Evolutionary conservation across 202 grass and related monocot genomes (phyloP).

Genomic region (Hordeum pubiflorum): DNA sequence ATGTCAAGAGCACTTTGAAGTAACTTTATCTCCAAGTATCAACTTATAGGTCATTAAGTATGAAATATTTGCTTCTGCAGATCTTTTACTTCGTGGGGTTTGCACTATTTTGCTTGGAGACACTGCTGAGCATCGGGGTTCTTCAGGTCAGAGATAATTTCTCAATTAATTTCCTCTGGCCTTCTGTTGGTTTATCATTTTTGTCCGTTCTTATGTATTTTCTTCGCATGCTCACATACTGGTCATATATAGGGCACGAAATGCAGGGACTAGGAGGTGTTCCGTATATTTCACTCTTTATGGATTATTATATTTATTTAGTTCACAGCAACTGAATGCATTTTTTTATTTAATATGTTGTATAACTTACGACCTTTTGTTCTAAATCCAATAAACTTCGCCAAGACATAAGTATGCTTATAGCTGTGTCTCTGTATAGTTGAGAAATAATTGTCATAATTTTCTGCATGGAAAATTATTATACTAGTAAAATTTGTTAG

Average conservation of each 20-base stretch:
- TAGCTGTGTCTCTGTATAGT: neutral
- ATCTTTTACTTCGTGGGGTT: conserved; percentile 94
- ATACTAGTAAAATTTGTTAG: neutral
- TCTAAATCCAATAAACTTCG: neutral
- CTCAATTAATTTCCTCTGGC: neutral
- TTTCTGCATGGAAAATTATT: neutral
- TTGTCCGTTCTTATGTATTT: neutral
- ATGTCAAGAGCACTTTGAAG: neutral
- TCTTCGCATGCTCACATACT: neutral
- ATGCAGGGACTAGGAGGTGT: neutral
- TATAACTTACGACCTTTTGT: neutral
- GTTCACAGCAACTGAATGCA: neutral
- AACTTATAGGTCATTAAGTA: neutral
- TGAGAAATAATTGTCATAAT: neutral
- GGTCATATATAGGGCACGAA: neutral
- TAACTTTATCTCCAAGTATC: neutral
- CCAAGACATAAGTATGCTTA: neutral
- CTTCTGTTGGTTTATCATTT: neutral
- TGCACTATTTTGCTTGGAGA: conserved; percentile 89
- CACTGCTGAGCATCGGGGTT: conserved; percentile 77
- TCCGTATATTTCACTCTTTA: neutral
- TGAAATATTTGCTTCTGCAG: conserved; percentile 32
- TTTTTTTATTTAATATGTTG: neutral
- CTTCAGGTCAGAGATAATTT: conserved; percentile 67
- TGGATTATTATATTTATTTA: neutral